phyloP scores from a whole-genome alignment of 768 basidiomycete species.

The Pleurotus djamor region DNA sequence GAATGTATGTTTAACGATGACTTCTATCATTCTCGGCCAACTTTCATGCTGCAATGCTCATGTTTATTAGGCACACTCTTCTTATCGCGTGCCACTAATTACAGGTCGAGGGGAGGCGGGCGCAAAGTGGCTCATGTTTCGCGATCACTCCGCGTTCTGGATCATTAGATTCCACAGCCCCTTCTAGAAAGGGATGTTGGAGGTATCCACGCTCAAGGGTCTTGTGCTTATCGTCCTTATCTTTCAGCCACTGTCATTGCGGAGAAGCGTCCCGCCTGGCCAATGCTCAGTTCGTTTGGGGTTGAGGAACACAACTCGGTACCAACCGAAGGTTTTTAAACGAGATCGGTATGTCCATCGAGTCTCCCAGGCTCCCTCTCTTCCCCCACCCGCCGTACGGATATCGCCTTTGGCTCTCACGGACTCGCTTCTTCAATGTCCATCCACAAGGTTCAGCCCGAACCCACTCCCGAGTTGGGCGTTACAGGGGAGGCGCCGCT shows the following conservation, averaged over 20 bases:
- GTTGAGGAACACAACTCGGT: conserved; percentile 1
- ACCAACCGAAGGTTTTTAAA: neutral
- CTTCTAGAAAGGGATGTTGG: neutral
- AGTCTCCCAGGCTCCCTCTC: neutral
- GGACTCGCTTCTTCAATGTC: neutral
- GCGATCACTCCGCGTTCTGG: conserved; percentile 3
- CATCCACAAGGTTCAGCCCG: conserved; percentile 1
- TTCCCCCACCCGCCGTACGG: neutral
- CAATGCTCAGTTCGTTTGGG: neutral
- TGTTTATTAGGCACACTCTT: neutral
- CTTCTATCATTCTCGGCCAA: neutral
- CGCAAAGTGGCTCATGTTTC: neutral
- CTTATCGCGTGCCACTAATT: conserved; percentile 1
- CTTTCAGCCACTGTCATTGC: conserved; percentile 1
- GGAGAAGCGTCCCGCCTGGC: neutral
- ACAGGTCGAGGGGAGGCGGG: neutral
- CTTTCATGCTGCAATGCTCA: neutral
- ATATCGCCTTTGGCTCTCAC: conserved; percentile 1
- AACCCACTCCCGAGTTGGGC: neutral
- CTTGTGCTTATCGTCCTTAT: conserved; percentile 6
- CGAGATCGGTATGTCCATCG: neutral
- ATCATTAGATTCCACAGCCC: neutral
- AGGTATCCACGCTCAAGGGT: neutral
- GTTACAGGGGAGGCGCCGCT: neutral
- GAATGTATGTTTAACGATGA: neutral